A percentile compares a stretch with the other conserved stretches of the same genome.
Conservation (phyloP, 2,329 filamentous ascomycete species). For the Sporothrix pallida region DNA sequence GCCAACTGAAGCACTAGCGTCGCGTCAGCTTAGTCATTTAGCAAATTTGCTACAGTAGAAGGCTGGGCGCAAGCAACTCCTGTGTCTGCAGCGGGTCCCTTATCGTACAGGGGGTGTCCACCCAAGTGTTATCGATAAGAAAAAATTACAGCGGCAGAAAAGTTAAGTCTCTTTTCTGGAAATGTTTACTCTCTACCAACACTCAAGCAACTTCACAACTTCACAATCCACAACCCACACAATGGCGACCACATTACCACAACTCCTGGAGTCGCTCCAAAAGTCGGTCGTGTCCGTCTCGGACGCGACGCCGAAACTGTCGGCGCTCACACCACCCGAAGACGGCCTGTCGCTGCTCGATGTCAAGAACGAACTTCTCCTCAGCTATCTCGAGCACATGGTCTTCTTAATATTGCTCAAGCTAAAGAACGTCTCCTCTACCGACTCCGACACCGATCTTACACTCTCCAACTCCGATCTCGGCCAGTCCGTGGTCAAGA, state of each 20-base stretch:
- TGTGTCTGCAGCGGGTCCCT: background rate
- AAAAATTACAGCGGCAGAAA: slow-evolving; percentile 30
- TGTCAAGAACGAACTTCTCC: slow-evolving; percentile 94
- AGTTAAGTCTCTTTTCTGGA: background rate
- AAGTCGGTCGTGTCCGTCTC: slow-evolving; percentile 67
- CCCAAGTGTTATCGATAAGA: slow-evolving; percentile 28
- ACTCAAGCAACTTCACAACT: background rate
- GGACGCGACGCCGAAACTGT: slow-evolving; percentile 67
- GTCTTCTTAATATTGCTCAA: slow-evolving; percentile 86
- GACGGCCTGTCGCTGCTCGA: slow-evolving; percentile 94
- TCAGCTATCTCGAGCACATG: slow-evolving; percentile 94
- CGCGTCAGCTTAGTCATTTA: background rate
- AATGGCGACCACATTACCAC: slow-evolving; percentile 46
- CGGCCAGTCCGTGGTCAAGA: slow-evolving; percentile 75
- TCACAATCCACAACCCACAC: background rate
- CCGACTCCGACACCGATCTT: slow-evolving; percentile 34
- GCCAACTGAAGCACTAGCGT: slow-evolving; percentile 9
- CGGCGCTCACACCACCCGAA: slow-evolving; percentile 71
- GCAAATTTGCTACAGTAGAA: too few species aligned
- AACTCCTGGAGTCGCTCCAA: slow-evolving; percentile 62
- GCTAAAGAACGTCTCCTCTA: slow-evolving; percentile 61
- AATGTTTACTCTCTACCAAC: background rate
- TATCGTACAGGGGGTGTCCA: slow-evolving; percentile 28
- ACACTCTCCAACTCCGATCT: slow-evolving; percentile 50
- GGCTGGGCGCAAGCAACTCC: background rate